These are phyloP conservation scores for Verticillium longisporum DNA, from an alignment of 2,329 filamentous ascomycete genomes.

Conservation along the genomic window DNA sequence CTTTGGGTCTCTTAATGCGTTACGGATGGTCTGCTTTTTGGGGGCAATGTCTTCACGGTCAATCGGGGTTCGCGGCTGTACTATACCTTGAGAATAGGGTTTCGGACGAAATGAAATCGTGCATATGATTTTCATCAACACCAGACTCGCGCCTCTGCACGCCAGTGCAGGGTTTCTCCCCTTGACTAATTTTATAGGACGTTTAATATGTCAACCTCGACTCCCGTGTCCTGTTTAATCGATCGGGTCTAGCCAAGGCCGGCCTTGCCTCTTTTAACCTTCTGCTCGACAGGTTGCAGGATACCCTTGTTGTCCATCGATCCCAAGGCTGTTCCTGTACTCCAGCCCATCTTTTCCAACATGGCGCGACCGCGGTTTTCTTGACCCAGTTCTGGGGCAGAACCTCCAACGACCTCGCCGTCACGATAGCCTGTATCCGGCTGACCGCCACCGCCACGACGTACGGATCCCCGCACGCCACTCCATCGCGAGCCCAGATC, in stretches of 20 bases:
- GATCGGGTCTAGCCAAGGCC: conserved; percentile 57
- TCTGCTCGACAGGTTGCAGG: conserved; percentile 74
- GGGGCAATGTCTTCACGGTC: conserved; percentile 66
- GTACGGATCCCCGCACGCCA: conserved; percentile 1
- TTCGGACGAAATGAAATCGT: conserved; percentile 56
- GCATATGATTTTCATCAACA: conserved; percentile 40
- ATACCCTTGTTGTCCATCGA: conserved; percentile 81
- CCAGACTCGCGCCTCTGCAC: background rate
- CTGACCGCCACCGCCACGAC: conserved; percentile 14
- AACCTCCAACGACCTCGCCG: conserved; percentile 81
- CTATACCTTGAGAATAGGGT: conserved; percentile 61
- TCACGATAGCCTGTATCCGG: conserved; percentile 60
- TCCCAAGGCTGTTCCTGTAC: conserved; percentile 75
- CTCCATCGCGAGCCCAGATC: conserved; percentile 21
- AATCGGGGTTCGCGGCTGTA: conserved; percentile 67
- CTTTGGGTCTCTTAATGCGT: conserved; percentile 62
- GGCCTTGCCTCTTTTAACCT: conserved; percentile 80
- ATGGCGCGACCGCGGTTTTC: conserved; percentile 81
- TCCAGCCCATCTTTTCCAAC: conserved; percentile 98
- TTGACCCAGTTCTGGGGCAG: conserved; percentile 73
- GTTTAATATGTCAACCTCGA: too few species aligned
- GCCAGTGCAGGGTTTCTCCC: too few species aligned
- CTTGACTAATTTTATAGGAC: too few species aligned
- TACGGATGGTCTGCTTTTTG: conserved; percentile 64
- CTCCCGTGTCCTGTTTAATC: too few species aligned